Percentiles rank a stretch among this genome's conserved stretches.
Conservation (phyloP, 1,284 basidiomycete species). For the Naganishia albida region DNA sequence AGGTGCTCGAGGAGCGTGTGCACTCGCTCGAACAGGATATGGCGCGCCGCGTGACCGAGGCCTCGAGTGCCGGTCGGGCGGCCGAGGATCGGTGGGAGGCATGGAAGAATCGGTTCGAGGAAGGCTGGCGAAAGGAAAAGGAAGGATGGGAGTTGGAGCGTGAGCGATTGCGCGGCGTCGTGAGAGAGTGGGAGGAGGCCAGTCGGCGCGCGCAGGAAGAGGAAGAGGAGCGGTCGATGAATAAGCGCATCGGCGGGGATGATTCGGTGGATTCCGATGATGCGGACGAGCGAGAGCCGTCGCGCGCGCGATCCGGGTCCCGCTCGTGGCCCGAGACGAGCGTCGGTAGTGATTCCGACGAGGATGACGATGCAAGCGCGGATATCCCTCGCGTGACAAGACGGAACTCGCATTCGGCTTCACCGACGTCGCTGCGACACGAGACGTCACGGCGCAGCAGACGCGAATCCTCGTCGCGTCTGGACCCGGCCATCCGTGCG, state of each 20-base stretch:
- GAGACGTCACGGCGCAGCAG: conserved; percentile 1
- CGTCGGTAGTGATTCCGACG: background rate
- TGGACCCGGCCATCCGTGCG: conserved; percentile 35
- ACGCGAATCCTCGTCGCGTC: conserved; percentile 29
- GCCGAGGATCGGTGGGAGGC: conserved; percentile 72
- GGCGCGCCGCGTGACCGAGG: conserved; percentile 56
- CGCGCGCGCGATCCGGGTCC: conserved; percentile 11
- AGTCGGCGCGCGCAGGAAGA: conserved; percentile 56
- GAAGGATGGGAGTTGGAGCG: conserved; percentile 81
- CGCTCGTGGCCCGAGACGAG: conserved; percentile 18
- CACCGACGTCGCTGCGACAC: conserved; percentile 8
- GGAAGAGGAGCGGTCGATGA: conserved; percentile 52
- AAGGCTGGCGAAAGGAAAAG: conserved; percentile 73
- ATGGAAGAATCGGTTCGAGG: conserved; percentile 63
- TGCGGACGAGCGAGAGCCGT: conserved; percentile 27
- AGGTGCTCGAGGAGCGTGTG: conserved; percentile 65
- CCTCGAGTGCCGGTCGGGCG: conserved; percentile 56
- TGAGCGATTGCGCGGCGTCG: conserved; percentile 69
- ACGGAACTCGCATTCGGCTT: conserved; percentile 26
- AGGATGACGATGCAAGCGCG: background rate
- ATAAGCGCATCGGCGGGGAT: conserved; percentile 46
- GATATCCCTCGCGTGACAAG: background rate
- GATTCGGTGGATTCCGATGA: conserved; percentile 35
- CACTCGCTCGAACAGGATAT: conserved; percentile 56
- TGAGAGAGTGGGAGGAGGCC: conserved; percentile 77